Base-by-base conservation (phyloP, 2,329 filamentous ascomycete species). In the Apiospora pterosperma region DNA sequence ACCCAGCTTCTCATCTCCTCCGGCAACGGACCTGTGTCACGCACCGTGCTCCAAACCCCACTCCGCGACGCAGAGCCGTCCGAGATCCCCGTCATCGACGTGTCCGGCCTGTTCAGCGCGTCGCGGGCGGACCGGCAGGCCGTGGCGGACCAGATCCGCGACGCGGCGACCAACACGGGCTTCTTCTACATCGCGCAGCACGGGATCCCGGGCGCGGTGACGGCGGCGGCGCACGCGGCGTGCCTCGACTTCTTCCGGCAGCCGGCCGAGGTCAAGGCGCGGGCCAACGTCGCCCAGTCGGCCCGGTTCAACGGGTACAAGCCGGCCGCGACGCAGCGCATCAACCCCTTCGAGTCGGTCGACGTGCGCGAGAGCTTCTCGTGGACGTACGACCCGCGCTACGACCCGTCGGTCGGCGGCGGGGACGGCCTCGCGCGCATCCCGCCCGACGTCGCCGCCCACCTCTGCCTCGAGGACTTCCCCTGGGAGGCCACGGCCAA, bases 171-270 rank as follows among this genome's bases (percentile, higher is more conserved):
- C 65, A 74, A 76, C 21, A 78, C 79, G 44, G 79, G 81, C 4
- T 83, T 82, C 69, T 82, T 84, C 70, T 81, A 82, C 36, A 72
- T 78, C 19, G 67, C 73, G 39, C 75, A 77, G 66, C 75, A 77
- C 60, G 70, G 64, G 23, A 67, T 72, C 34, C 41, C 61, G 19
- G 71, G 72, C 68, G 69, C 36, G 70, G 78, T 65, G 72, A 77
- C 64, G 65, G 72, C 65, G 62, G 60, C 44, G 69, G 75, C 66
- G 67, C 73, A 21, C 68, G 73, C 23, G 10, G 62, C 64, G 12
- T 63, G 68, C 10, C 66, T 71, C 19, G 64, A 65, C 8, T 73
- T 73, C 67, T 73, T 72, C 66, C 68, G 69, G 14, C 71, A 73
- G 63, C 68, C 71, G 8, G 59, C 31, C 5, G 70, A 67, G 59